Conservation (phyloP, 2,329 filamentous ascomycete genomes). For the Fusarium floridanum region DNA sequence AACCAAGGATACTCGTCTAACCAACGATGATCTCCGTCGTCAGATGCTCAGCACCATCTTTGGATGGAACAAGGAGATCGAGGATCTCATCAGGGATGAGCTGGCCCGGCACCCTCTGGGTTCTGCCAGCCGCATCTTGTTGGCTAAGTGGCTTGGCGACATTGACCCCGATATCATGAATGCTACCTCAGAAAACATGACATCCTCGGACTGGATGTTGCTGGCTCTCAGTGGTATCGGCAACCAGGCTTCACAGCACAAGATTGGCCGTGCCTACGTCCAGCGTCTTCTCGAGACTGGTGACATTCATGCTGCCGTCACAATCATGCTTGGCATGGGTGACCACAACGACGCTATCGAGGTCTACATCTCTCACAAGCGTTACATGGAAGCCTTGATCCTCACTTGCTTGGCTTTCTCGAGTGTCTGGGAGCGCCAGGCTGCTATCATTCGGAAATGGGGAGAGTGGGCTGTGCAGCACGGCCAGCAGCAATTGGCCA, state of each 20-base stretch:
- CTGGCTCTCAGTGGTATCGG: conserved; percentile 91
- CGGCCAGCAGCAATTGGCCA: conserved; percentile 89
- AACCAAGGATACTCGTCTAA: conserved; percentile 70
- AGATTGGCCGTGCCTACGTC: conserved; percentile 90
- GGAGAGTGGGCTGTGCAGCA: conserved; percentile 91
- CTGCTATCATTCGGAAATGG: conserved; percentile 91
- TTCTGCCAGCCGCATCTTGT: conserved; percentile 82
- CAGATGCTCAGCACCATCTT: conserved; percentile 97
- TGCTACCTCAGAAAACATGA: conserved; percentile 86
- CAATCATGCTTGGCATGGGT: conserved; percentile 91
- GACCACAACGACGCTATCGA: conserved; percentile 96
- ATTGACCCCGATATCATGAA: conserved; percentile 85
- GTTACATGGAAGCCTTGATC: conserved; percentile 92
- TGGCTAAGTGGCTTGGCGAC: conserved; percentile 94
- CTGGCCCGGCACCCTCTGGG: conserved; percentile 78
- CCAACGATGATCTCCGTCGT: conserved; percentile 82
- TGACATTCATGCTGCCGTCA: conserved; percentile 91
- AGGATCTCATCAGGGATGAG: conserved; percentile 87
- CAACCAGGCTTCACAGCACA: conserved; percentile 81
- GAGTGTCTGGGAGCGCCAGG: conserved; percentile 90
- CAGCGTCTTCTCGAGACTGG: conserved; percentile 90
- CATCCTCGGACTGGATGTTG: conserved; percentile 96
- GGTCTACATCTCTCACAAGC: conserved; percentile 91
- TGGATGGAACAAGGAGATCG: conserved; percentile 90
- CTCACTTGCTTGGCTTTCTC: conserved; percentile 87